phyloP scores from a whole-genome alignment of 345 rosid genomes.

The Salix arbutifolia region DNA sequence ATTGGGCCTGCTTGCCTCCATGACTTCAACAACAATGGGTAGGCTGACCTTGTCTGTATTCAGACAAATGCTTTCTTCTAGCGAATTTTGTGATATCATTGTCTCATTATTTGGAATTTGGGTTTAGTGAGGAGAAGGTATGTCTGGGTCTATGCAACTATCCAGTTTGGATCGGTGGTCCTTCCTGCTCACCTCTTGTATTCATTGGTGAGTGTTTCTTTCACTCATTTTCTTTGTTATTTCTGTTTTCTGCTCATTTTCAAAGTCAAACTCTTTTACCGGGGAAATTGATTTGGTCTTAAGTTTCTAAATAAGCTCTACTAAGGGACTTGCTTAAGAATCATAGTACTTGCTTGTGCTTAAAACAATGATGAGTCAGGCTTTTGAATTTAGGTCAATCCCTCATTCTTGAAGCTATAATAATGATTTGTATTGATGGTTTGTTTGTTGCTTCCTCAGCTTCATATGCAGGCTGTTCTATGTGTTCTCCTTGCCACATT shows the following conservation, averaged over 20 bases:
- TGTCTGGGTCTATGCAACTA: conserved; percentile 67
- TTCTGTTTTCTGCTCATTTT: background rate
- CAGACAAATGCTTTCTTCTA: background rate
- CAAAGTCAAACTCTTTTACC: background rate
- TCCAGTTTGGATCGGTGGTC: conserved; percentile 68
- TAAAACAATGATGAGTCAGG: background rate
- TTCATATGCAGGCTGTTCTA: conserved; percentile 61
- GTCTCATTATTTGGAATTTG: conserved; percentile 8
- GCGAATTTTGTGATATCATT: background rate
- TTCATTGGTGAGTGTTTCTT: conserved; percentile 51
- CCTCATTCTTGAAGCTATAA: background rate
- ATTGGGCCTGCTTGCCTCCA: conserved; percentile 87
- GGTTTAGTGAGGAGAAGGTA: conserved; percentile 53
- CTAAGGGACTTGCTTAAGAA: background rate
- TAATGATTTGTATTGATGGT: background rate
- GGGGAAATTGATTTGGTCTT: background rate
- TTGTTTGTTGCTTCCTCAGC: conserved; percentile 37
- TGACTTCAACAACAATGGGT: conserved; percentile 96
- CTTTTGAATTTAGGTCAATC: background rate
- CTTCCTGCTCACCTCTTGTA: conserved; percentile 70
- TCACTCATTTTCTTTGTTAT: background rate
- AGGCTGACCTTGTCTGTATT: conserved; percentile 11
- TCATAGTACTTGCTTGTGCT: background rate
- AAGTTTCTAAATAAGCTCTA: background rate
- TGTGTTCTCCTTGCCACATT: conserved; percentile 69